phyloP scores from a whole-genome alignment of 805 yeast species.

The Yarrowia hollandica region DNA sequence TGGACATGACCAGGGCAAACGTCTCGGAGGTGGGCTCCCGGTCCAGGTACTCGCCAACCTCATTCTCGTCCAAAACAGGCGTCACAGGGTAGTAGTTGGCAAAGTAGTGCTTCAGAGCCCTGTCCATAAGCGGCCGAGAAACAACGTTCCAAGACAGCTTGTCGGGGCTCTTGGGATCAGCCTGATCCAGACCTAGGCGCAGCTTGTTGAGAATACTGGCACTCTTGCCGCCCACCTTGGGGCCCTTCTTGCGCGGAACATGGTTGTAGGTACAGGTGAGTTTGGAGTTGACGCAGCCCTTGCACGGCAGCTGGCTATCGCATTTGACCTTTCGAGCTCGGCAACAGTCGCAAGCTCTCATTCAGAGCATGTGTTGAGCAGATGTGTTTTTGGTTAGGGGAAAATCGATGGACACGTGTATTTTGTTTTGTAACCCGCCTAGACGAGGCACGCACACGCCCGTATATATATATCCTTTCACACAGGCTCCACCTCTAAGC shows the following conservation, averaged over 20 bases:
- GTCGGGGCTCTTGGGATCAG: not conserved
- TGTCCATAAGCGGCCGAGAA: not conserved
- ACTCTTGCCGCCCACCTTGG: slow-evolving; percentile 25
- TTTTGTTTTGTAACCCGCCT: too few relatives aligned
- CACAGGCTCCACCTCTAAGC: not conserved
- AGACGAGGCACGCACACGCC: not conserved
- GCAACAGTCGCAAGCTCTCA: slow-evolving; percentile 28
- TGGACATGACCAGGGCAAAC: slow-evolving; percentile 15
- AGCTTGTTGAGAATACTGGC: slow-evolving; percentile 24
- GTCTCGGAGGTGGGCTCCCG: slow-evolving; percentile 2
- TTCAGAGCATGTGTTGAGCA: slow-evolving; percentile 8
- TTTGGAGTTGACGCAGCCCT: slow-evolving; percentile 20
- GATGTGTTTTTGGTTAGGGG: too few relatives aligned
- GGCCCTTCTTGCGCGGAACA: slow-evolving; percentile 24
- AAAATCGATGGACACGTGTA: not conserved
- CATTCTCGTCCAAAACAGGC: not conserved
- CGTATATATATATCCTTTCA: slow-evolving; percentile 2
- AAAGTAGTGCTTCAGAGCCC: slow-evolving; percentile 10
- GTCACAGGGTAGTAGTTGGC: slow-evolving; percentile 11
- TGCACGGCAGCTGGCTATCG: slow-evolving; percentile 26
- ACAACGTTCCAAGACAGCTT: slow-evolving; percentile 16
- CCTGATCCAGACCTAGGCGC: slow-evolving; percentile 7
- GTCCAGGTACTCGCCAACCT: not conserved
- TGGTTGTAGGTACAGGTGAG: slow-evolving; percentile 25
- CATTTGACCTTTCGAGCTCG: slow-evolving; percentile 25